Evolutionary conservation across 768 basidiomycete genomes (phyloP).

Genomic region (Lactarius hengduanensis): DNA sequence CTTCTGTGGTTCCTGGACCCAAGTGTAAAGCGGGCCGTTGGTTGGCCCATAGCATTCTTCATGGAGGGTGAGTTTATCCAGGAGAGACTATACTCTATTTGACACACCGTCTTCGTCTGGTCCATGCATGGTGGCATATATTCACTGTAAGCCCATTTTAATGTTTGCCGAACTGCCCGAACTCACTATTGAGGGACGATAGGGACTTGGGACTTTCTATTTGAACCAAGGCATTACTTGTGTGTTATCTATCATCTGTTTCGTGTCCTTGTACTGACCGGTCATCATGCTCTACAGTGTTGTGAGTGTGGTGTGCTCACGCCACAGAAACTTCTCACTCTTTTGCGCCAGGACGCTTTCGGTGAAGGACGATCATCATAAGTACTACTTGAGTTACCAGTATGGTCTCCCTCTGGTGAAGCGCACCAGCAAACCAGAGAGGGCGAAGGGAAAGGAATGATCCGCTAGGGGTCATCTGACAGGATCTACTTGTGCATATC

Average conservation of each 20-base stretch:
- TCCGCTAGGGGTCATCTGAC: neutral
- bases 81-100: neutral
- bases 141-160: slow-evolving; percentile 47
- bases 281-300: slow-evolving; percentile 28
- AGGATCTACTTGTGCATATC: neutral
- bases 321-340: neutral
- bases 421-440: slow-evolving; percentile 10
- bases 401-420: slow-evolving; percentile 46
- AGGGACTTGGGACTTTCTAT: slow-evolving; percentile 36
- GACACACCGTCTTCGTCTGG: slow-evolving; percentile 34
- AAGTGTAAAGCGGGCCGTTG: slow-evolving; percentile 53
- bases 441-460: neutral
- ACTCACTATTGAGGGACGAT: slow-evolving; percentile 24
- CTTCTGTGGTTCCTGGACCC: slow-evolving; percentile 59
- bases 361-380: slow-evolving; percentile 55
- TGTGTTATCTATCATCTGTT: slow-evolving; percentile 28
- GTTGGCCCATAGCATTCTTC: slow-evolving; percentile 66
- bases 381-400: slow-evolving; percentile 44
- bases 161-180: neutral
- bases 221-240: slow-evolving; percentile 38
- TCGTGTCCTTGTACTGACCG: neutral
- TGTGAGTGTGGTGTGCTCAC: slow-evolving; percentile 25
- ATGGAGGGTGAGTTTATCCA: slow-evolving; percentile 50
- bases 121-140: slow-evolving; percentile 76
- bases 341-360: slow-evolving; percentile 48